These are phyloP conservation scores for Cronartium ribicola DNA, from an alignment of 1,284 basidiomycete species.

Conservation along the genomic window DNA sequence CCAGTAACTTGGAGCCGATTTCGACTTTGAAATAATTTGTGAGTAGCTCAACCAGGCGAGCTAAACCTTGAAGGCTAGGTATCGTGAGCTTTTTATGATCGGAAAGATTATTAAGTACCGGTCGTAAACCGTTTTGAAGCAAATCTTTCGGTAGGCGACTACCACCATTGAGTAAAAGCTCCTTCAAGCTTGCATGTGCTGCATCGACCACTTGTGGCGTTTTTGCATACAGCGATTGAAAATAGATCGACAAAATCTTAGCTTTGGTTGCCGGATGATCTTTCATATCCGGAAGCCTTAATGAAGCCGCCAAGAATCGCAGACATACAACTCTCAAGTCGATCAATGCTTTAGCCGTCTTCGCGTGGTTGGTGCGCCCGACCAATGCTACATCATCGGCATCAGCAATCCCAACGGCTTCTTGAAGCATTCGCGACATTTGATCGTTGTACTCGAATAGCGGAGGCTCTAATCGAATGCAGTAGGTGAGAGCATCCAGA, in stretches of 20 bases:
- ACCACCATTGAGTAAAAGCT: slow-evolving; percentile 68
- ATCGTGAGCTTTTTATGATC: slow-evolving; percentile 92
- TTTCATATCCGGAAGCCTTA: slow-evolving; percentile 83
- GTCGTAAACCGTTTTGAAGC: slow-evolving; percentile 87
- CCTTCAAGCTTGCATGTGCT: slow-evolving; percentile 85
- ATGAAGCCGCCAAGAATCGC: slow-evolving; percentile 83
- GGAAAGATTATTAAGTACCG: slow-evolving; percentile 95
- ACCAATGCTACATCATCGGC: slow-evolving; percentile 83
- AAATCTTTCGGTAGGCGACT: slow-evolving; percentile 91
- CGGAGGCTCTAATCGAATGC: slow-evolving; percentile 55
- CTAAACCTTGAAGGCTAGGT: slow-evolving; percentile 89
- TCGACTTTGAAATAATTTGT: slow-evolving; percentile 99
- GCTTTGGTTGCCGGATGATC: slow-evolving; percentile 47
- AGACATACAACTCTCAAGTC: slow-evolving; percentile 94
- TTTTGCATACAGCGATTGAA: slow-evolving; percentile 94
- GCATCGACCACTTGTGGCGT: slow-evolving; percentile 92
- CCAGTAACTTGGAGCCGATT: slow-evolving; percentile 93
- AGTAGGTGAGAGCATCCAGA: slow-evolving; percentile 94
- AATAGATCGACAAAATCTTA: slow-evolving; percentile 80
- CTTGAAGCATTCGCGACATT: slow-evolving; percentile 83
- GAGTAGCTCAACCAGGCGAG: slow-evolving; percentile 86
- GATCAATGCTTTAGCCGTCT: slow-evolving; percentile 75
- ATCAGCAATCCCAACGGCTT: slow-evolving; percentile 90
- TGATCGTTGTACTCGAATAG: slow-evolving; percentile 68
- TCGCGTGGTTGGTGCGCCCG: slow-evolving; percentile 65